Evolutionary conservation across 2,329 filamentous ascomycete species (phyloP), one percentile per base, ranked within the genome.

Genomic region (Knufia fluminis): DNA sequence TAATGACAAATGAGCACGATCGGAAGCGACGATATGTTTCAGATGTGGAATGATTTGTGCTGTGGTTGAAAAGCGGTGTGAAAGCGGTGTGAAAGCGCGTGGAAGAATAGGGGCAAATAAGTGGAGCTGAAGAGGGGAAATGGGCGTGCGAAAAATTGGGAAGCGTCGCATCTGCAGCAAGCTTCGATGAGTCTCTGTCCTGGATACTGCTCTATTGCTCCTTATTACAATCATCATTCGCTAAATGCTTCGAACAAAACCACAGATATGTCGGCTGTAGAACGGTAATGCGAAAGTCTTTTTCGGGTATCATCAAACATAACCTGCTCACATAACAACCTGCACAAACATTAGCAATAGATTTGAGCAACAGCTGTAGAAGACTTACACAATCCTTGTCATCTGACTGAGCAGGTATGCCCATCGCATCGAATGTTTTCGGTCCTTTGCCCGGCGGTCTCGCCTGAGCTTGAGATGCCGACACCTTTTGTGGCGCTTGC

Each of bases 351-450:
- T 45, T 33, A 45, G 42, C 19, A 45, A 16, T 4, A 6, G 7
- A n/a, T 10, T 10, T 26, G 8, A 14, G 17, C 6, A n/a, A 33
- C 4, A 17, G 28, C 7, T 33, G 16, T 24, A 6, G 3, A 26
- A 26, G 19, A 72, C 78, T 72, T 80, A 96, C 90, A 73, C 91
- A 98, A 68, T 97, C 90, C 57, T 79, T 79, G n/a, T 95, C 86
- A 54, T 83, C 78, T 67, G 92, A 90, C 42, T 76, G 82, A 60
- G 82, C 78, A 4, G 89, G 87, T 59, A 98, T 91, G 33, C 92
- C 92, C 92, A 98, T 98, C 64, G 94, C 90, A 64, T 96, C 91
- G 66, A 98, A 98, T 0, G 92, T 97, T 60, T 92, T 87, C 1
- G 92, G 91, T 9, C 91, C 92, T 63, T 89, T 86, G 44, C 76